Base-by-base conservation (phyloP, 306 rosid genomes). In the Lotus japonicus region DNA sequence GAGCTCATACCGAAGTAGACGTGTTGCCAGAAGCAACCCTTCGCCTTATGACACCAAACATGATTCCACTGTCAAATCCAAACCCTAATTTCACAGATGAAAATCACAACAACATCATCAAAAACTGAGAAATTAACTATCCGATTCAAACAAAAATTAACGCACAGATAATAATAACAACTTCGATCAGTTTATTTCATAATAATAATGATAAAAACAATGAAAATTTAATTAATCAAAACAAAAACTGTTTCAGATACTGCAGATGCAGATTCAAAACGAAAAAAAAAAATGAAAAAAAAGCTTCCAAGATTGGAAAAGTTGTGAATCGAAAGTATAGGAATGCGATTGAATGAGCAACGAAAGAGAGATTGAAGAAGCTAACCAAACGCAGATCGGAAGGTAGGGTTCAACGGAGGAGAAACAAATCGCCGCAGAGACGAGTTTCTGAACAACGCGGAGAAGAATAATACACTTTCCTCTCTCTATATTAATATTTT, bases 11-110 rank as follows among this genome's bases (percentile, higher is more conserved):
- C 85, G 86, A 72, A 70, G 86, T 68, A 66, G 80, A 79, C 52
- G 89, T 66, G 84, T 81, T 77, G 46, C 89, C 80, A 58, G 84
- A 85, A 74, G 89, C 87, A 72, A 84, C 83, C 77, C 90, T 82
- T 53, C 95, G 97, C 81, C 92, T 77, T 18, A 84, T 16, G 62
- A 79, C 76, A 56, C 92, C 95, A 58, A 86, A 75, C 95, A 86
- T 16, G 7, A 52, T 43, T 31, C 48, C 21, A 51, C 15, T 42
- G 36, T 50, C 11, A 13, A 77, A 18, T 60, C 60, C 18, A 77
- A 77, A 76, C 55, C 58, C 85, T 80, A 74, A 65, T 36, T 70
- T 2, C 1, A 63, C 35, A 70, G 1, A 61, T 0, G 35, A 67
- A 48, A 78, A 67, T 13, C 28, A 54, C 64, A 76, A 57, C 31